phyloP scores from a whole-genome alignment of 495 filamentous ascomycete species.

The Trichoderma erinaceum region DNA sequence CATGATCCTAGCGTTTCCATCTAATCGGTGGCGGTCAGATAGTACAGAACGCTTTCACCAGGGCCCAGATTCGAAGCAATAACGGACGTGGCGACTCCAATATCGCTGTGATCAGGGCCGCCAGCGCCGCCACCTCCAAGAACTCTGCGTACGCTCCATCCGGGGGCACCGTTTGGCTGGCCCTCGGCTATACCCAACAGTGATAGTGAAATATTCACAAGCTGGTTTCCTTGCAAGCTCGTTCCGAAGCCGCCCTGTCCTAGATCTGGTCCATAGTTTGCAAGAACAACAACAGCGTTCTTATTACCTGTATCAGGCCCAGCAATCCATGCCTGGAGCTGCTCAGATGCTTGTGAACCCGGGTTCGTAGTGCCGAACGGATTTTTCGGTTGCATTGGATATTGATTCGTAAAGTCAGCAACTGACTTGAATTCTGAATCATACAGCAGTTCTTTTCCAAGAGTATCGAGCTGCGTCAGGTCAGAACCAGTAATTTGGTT shows the following conservation, averaged over 20 bases:
- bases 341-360: constrained; percentile 4
- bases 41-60: background rate
- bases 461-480: background rate
- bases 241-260: background rate
- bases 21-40: background rate
- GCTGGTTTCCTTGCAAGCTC: background rate
- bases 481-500: background rate
- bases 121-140: constrained; percentile 2
- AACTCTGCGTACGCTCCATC: constrained; percentile 3
- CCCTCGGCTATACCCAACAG: background rate
- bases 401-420: background rate
- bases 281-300: background rate
- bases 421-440: background rate
- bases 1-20: background rate
- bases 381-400: constrained; percentile 5
- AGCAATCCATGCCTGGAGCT: constrained; percentile 7
- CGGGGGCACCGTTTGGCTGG: background rate
- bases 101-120: background rate
- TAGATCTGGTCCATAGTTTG: background rate
- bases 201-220: constrained; percentile 3
- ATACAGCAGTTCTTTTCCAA: background rate
- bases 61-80: background rate
- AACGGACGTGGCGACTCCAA: background rate
- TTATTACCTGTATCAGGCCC: background rate
- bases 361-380: background rate